phyloP scores from a whole-genome alignment of 306 rosid species.

The Echinosophora koreensis region DNA sequence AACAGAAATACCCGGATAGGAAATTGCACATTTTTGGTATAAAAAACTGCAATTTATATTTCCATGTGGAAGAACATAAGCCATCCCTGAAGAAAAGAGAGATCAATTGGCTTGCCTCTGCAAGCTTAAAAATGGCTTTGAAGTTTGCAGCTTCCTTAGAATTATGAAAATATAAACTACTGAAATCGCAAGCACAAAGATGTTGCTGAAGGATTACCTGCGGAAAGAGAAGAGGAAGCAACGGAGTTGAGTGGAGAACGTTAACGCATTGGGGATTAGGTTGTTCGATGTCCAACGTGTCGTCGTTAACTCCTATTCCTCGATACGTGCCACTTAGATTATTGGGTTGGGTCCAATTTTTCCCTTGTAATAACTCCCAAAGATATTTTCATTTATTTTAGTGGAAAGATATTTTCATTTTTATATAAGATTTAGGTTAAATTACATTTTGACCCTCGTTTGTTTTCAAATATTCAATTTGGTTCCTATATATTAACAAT shows the following conservation, averaged over 20 bases:
- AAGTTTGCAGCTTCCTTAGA: not conserved
- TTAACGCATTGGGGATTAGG: constrained; percentile 27
- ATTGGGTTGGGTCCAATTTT: constrained; percentile 35
- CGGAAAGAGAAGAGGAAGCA: constrained; percentile 8
- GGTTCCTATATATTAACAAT: too few relatives aligned
- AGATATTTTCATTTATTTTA: not conserved
- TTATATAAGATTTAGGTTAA: too few relatives aligned
- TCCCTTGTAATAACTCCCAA: not conserved
- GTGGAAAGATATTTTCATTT: too few relatives aligned
- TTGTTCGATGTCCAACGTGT: not conserved
- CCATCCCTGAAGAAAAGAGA: constrained; percentile 55
- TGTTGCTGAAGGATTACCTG: constrained; percentile 25
- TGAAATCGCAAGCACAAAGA: not conserved
- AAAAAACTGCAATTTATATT: constrained; percentile 53
- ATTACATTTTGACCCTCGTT: too few relatives aligned
- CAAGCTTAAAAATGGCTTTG: not conserved
- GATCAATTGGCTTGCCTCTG: not conserved
- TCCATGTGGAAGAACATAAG: constrained; percentile 52
- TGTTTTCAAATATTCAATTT: too few relatives aligned
- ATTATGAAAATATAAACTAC: not conserved
- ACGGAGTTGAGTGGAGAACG: constrained; percentile 38
- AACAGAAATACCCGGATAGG: constrained; percentile 55
- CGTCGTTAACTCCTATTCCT: not conserved
- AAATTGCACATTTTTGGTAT: constrained; percentile 47
- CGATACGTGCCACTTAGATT: not conserved